These are phyloP conservation scores for Thielaviopsis punctulata DNA, from an alignment of 2,329 filamentous ascomycete genomes.

Conservation along the genomic window DNA sequence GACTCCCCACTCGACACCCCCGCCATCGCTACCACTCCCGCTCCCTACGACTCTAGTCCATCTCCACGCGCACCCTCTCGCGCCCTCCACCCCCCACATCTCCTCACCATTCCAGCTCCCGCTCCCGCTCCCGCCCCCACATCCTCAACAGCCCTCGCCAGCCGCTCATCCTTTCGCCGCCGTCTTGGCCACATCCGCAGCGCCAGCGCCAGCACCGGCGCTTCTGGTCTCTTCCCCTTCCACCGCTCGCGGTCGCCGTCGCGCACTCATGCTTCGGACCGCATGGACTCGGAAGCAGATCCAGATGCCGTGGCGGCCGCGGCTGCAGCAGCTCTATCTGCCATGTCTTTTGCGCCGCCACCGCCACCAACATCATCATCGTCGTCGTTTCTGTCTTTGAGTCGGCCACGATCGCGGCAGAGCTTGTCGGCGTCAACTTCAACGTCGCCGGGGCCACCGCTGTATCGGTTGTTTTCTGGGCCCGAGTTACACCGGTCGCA, in stretches of 20 bases:
- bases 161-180: slow-evolving; percentile 2
- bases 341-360: neutral
- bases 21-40: neutral
- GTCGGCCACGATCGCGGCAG: neutral
- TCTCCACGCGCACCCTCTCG: neutral
- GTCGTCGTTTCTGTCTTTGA: neutral
- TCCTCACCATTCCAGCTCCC: no score
- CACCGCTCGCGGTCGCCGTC: neutral
- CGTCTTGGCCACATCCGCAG: slow-evolving; percentile 4
- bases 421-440: neutral
- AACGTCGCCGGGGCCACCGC: neutral
- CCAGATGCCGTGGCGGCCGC: neutral
- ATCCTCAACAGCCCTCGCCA: neutral
- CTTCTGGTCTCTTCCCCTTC: neutral
- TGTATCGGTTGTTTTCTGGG: neutral
- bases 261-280: neutral
- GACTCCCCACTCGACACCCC: neutral
- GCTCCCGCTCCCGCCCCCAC: neutral
- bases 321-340: neutral
- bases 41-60: neutral
- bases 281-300: no score
- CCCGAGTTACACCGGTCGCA: neutral
- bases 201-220: slow-evolving; percentile 6
- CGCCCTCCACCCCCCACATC: neutral
- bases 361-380: no score